Conservation (phyloP, 2,329 filamentous ascomycete species). For the Chrysoporthe deuterocubensis region DNA sequence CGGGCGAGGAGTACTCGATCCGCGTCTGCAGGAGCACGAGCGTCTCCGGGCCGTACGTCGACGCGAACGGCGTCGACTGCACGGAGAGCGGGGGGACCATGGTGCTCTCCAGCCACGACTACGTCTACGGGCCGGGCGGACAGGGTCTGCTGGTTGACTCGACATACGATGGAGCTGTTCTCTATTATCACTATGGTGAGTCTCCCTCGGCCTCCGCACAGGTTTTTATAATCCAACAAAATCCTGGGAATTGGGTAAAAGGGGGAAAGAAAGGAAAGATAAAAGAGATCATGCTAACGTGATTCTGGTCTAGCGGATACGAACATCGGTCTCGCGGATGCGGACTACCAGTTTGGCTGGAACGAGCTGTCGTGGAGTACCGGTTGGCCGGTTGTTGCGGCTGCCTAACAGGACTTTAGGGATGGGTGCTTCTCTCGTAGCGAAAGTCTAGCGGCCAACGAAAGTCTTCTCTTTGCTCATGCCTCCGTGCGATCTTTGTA, state of each 20-base stretch:
- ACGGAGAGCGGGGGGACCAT: constrained; percentile 59
- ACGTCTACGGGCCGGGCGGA: constrained; percentile 66
- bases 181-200: constrained; percentile 64
- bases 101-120: constrained; percentile 60
- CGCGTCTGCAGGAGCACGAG: constrained; percentile 60
- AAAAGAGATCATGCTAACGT: not conserved
- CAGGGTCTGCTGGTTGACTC: constrained; percentile 61
- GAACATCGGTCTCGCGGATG: constrained; percentile 54
- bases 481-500: too few species aligned
- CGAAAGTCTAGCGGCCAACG: too few species aligned
- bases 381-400: constrained; percentile 45
- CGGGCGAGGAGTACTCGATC: constrained; percentile 64
- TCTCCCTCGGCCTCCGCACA: not conserved
- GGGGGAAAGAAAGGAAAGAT: not conserved
- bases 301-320: constrained; percentile 49
- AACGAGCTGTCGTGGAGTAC: constrained; percentile 47
- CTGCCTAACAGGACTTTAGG: not conserved
- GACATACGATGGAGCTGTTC: constrained; percentile 50
- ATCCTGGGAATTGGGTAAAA: too few species aligned
- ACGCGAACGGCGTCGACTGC: constrained; percentile 56
- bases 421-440: not conserved
- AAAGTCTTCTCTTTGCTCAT: too few species aligned
- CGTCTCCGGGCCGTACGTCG: constrained; percentile 57
- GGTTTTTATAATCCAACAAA: not conserved
- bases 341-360: constrained; percentile 51